Evolutionary conservation across 2,329 filamentous ascomycete species (phyloP).

Genomic region (Orbilia brochopaga): DNA sequence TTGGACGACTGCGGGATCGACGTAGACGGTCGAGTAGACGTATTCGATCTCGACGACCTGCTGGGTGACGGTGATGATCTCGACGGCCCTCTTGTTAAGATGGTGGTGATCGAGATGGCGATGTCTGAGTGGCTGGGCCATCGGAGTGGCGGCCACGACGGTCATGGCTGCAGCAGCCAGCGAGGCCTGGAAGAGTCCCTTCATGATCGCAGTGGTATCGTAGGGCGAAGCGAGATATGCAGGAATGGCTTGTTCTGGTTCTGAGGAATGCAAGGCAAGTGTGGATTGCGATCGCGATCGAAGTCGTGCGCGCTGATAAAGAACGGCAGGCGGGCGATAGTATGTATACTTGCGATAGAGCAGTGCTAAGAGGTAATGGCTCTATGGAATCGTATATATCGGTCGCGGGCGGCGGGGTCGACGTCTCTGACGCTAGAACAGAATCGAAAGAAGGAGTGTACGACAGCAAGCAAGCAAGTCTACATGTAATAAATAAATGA

Average conservation of each 20-base stretch:
- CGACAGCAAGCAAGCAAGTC: not conserved
- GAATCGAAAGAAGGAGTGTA: slow-evolving; percentile 40
- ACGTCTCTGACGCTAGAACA: slow-evolving; percentile 46
- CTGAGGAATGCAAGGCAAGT: not conserved
- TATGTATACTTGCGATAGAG: not conserved
- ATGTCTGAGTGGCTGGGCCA: slow-evolving; percentile 24
- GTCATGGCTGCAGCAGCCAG: slow-evolving; percentile 34
- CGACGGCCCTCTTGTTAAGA: slow-evolving; percentile 37
- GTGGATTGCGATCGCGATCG: not conserved
- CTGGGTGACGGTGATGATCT: slow-evolving; percentile 44
- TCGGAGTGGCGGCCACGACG: slow-evolving; percentile 16
- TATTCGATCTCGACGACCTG: slow-evolving; percentile 43
- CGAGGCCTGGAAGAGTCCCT: slow-evolving; percentile 36
- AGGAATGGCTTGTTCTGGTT: not conserved
- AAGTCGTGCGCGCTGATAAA: not conserved
- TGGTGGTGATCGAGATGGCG: slow-evolving; percentile 30
- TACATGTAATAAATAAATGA: slow-evolving; percentile 7
- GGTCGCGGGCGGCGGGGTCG: slow-evolving; percentile 24
- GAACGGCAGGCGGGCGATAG: slow-evolving; percentile 6
- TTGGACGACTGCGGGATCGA: slow-evolving; percentile 16
- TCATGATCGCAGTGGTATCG: slow-evolving; percentile 26
- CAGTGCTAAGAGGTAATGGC: slow-evolving; percentile 6
- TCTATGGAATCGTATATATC: slow-evolving; percentile 35
- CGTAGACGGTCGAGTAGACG: slow-evolving; percentile 39
- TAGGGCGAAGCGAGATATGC: not conserved